These are phyloP conservation scores for Trametes villosa DNA, from an alignment of 768 basidiomycete genomes.

Conservation along the genomic window DNA sequence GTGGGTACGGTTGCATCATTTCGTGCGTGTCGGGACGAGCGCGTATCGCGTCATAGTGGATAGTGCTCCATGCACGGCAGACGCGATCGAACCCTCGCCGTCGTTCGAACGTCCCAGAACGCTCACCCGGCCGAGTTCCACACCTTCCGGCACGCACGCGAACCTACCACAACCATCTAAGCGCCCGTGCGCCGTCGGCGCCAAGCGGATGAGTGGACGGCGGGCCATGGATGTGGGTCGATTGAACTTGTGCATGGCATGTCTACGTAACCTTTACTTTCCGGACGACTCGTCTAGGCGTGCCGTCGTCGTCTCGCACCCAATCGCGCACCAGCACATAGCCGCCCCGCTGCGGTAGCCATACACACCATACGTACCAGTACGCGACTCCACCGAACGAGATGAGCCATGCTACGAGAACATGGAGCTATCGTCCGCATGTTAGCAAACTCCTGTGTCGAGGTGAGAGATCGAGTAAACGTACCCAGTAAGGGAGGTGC, in stretches of 20 bases:
- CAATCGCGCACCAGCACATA: conserved; percentile 34
- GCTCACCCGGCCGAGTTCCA: background rate
- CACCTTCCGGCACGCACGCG: background rate
- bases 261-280: conserved; percentile 34
- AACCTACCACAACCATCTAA: too few species aligned
- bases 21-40: background rate
- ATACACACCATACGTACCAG: conserved; percentile 36
- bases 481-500: conserved; percentile 69
- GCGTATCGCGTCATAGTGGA: conserved; percentile 24
- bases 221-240: too few species aligned
- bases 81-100: conserved; percentile 3
- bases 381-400: conserved; percentile 34
- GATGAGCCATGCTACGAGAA: conserved; percentile 32
- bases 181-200: too few species aligned
- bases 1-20: conserved; percentile 21
- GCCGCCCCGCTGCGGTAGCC: conserved; percentile 34
- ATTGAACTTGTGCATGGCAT: background rate
- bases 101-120: conserved; percentile 9
- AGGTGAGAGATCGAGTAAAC: background rate
- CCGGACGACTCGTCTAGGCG: conserved; percentile 56
- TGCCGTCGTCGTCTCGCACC: conserved; percentile 49
- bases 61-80: conserved; percentile 1
- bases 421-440: conserved; percentile 32
- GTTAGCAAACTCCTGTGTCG: background rate
- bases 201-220: background rate